Conservation (phyloP, 192 early-diverging fungal species). For the Linnemannia hyalina region DNA sequence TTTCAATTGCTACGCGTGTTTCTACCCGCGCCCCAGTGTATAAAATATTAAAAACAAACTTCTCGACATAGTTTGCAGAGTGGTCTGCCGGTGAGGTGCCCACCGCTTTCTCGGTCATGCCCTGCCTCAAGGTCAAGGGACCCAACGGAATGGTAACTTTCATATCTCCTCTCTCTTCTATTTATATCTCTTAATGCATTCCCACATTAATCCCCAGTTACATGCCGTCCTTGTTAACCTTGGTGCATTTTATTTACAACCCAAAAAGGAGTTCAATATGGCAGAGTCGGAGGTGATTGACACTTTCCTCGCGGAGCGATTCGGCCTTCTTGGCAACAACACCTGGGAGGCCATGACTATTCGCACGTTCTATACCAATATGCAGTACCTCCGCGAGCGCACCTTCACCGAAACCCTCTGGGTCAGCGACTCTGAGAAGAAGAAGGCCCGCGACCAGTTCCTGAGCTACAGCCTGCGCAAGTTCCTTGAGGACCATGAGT, state of each 20-base stretch:
- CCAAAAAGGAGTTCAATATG: constrained; percentile 17
- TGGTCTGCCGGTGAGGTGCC: constrained; percentile 16
- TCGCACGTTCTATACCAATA: constrained; percentile 29
- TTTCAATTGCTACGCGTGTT: too few species aligned
- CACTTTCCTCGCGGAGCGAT: constrained; percentile 31
- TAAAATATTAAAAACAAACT: neutral
- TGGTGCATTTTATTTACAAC: neutral
- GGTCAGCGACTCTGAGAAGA: constrained; percentile 1
- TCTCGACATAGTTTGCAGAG: neutral
- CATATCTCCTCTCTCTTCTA: neutral
- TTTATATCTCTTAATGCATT: neutral
- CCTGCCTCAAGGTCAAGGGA: constrained; percentile 23
- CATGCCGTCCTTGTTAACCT: too few species aligned
- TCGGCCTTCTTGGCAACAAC: constrained; percentile 35
- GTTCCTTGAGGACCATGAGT: constrained; percentile 45
- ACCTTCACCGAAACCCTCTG: constrained; percentile 8
- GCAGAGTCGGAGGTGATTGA: constrained; percentile 48
- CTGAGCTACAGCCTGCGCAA: constrained; percentile 9
- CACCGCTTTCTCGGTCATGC: constrained; percentile 32
- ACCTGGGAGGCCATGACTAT: constrained; percentile 34
- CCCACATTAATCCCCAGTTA: too few species aligned
- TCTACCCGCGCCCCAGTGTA: too few species aligned
- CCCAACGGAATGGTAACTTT: constrained; percentile 11
- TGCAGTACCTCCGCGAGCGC: constrained; percentile 35
- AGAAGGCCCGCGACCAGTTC: constrained; percentile 6